phyloP scores from a whole-genome alignment of 768 basidiomycete genomes.

The Leccinum barrowsii region DNA sequence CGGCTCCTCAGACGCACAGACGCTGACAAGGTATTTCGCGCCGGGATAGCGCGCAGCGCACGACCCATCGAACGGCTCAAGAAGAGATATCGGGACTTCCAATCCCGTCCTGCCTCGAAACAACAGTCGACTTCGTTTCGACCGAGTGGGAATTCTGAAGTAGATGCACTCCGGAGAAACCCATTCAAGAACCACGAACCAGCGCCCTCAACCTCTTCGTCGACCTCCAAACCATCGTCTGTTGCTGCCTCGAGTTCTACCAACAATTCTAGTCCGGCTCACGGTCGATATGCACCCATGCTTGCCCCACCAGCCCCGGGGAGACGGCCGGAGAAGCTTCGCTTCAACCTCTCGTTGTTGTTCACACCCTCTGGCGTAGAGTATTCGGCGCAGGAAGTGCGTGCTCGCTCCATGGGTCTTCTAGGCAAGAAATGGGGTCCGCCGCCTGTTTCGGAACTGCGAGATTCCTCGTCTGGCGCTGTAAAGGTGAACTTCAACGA shows the following conservation, averaged over 20 bases:
- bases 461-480: conserved; percentile 35
- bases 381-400: conserved; percentile 81
- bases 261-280: conserved; percentile 32
- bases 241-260: conserved; percentile 34
- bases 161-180: conserved; percentile 31
- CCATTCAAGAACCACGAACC: conserved; percentile 36
- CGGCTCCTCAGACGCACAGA: conserved; percentile 54
- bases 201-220: conserved; percentile 32
- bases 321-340: conserved; percentile 68
- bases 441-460: conserved; percentile 43
- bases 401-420: conserved; percentile 78
- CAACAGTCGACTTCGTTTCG: conserved; percentile 24
- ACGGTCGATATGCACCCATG: conserved; percentile 65
- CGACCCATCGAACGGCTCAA: conserved; percentile 84
- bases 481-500: conserved; percentile 57
- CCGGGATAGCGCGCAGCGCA: conserved; percentile 78
- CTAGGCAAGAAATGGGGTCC: conserved; percentile 83
- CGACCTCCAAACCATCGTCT: conserved; percentile 19
- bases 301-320: conserved; percentile 67
- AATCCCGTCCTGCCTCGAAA: conserved; percentile 42
- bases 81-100: conserved; percentile 76
- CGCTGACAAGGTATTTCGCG: conserved; percentile 77
- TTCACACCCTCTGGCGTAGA: conserved; percentile 77
- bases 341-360: conserved; percentile 66
- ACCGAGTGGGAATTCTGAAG: conserved; percentile 25